Evolutionary conservation across 2,329 filamentous ascomycete species (phyloP).

Genomic region (Stachybotrys elegans): DNA sequence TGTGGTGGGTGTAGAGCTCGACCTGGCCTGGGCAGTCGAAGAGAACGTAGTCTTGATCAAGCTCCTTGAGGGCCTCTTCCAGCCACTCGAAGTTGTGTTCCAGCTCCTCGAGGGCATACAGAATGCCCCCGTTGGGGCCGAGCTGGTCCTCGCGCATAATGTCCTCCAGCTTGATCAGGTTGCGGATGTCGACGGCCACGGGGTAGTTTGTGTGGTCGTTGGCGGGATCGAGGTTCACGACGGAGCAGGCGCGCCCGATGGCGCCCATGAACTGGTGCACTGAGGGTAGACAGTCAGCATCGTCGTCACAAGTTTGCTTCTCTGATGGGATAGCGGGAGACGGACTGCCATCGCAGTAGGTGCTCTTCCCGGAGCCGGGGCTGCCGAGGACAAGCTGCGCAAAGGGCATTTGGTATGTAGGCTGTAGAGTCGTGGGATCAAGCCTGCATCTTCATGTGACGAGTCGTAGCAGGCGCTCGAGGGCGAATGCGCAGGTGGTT

Average conservation of each 20-base stretch:
- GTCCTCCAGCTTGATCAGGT: conserved; percentile 84
- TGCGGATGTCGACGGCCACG: conserved; percentile 84
- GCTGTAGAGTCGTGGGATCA: too few species aligned
- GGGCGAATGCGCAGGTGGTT: too few species aligned
- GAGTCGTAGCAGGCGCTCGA: too few species aligned
- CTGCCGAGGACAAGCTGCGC: conserved; percentile 86
- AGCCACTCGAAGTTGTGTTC: conserved; percentile 94
- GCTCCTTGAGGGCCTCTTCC: conserved; percentile 69
- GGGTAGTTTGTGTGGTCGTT: conserved; percentile 91
- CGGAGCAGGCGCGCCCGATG: conserved; percentile 88
- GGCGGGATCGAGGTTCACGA: conserved; percentile 94
- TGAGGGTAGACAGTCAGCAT: conserved; percentile 18
- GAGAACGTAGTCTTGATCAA: conserved; percentile 86
- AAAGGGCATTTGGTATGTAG: conserved; percentile 50
- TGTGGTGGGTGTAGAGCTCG: conserved; percentile 94
- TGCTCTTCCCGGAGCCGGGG: conserved; percentile 92
- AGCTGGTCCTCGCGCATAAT: conserved; percentile 90
- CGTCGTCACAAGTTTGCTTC: neutral
- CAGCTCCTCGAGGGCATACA: conserved; percentile 93
- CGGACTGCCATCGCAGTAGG: conserved; percentile 92
- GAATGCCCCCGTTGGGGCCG: conserved; percentile 84
- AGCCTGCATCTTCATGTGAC: too few species aligned
- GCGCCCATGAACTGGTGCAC: conserved; percentile 97
- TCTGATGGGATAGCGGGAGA: conserved; percentile 2
- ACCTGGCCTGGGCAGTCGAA: conserved; percentile 98